Conservation (phyloP, 139 green algal species). For the Volvox africanus region DNA sequence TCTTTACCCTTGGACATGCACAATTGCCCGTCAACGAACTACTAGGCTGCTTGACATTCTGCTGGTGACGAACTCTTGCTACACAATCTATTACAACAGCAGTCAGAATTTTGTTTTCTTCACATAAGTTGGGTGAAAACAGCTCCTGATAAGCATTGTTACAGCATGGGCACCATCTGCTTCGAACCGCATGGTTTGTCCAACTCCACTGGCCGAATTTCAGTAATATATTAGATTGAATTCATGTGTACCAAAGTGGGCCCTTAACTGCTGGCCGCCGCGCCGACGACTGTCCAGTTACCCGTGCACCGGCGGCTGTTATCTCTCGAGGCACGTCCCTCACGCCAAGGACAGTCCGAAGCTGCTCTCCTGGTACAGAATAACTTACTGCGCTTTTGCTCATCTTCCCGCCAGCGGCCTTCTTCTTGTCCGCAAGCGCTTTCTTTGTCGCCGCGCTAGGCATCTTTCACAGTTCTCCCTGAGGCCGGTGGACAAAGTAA, state of each 20-base stretch:
- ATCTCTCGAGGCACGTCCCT: neutral
- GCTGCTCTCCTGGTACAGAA: too few relatives aligned
- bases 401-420: conserved; percentile 26
- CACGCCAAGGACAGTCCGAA: neutral
- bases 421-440: conserved; percentile 33
- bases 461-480: neutral
- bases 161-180: neutral
- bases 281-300: neutral
- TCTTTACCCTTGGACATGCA: too few relatives aligned
- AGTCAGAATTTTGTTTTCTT: too few relatives aligned
- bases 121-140: too few relatives aligned
- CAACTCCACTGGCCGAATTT: neutral
- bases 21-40: too few relatives aligned
- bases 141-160: too few relatives aligned
- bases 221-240: neutral
- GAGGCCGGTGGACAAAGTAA: neutral
- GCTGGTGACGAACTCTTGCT: too few relatives aligned
- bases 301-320: neutral
- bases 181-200: neutral
- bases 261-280: too few relatives aligned
- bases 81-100: too few relatives aligned
- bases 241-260: neutral
- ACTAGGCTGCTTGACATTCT: too few relatives aligned
- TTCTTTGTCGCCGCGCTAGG: conserved; percentile 27
- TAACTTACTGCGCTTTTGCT: conserved; percentile 15